Conservation (phyloP, 2,329 filamentous ascomycete genomes). For the Aspergillus sp. region DNA sequence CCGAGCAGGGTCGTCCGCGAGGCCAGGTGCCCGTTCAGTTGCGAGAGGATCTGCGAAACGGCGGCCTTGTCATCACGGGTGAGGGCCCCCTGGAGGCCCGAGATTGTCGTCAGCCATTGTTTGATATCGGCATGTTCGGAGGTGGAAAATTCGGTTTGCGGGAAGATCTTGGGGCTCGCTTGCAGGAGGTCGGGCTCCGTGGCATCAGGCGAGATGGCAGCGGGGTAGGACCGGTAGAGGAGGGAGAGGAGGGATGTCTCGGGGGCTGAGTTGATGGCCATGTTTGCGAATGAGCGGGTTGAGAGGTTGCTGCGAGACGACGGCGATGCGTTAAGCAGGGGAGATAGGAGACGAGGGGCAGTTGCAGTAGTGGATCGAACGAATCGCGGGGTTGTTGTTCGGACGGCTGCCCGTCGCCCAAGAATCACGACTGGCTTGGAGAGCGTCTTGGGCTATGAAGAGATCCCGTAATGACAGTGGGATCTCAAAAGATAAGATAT, state of each 20-base stretch:
- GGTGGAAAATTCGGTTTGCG: conserved; percentile 62
- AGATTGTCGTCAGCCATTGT: conserved; percentile 77
- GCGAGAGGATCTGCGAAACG: conserved; percentile 60
- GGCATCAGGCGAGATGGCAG: conserved; percentile 31
- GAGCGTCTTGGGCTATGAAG: conserved; percentile 8
- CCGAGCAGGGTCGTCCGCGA: conserved; percentile 85
- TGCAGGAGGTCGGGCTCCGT: conserved; percentile 40
- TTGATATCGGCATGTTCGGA: conserved; percentile 80
- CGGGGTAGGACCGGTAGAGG: conserved; percentile 40
- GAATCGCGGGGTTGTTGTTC: conserved; percentile 12
- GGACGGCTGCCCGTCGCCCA: conserved; percentile 10
- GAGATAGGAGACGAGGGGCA: conserved; percentile 21
- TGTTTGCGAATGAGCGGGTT: conserved; percentile 16
- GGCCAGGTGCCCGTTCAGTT: conserved; percentile 79
- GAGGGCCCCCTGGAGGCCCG: conserved; percentile 55
- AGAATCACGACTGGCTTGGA: conserved; percentile 10
- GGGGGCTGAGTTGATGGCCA: conserved; percentile 27
- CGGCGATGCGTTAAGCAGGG: neutral
- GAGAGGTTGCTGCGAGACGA: neutral
- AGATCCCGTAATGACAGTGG: conserved; percentile 11
- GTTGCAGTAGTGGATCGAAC: conserved; percentile 12
- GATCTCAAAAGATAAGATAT: conserved; percentile 7
- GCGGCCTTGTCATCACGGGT: conserved; percentile 48
- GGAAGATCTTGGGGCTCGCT: conserved; percentile 58
- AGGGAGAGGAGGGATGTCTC: conserved; percentile 39